A percentile compares a stretch with the other conserved stretches of the same genome.
These are phyloP conservation scores for Colletotrichum sp. DNA, from an alignment of 2,329 filamentous ascomycete genomes.

Conservation along the genomic window DNA sequence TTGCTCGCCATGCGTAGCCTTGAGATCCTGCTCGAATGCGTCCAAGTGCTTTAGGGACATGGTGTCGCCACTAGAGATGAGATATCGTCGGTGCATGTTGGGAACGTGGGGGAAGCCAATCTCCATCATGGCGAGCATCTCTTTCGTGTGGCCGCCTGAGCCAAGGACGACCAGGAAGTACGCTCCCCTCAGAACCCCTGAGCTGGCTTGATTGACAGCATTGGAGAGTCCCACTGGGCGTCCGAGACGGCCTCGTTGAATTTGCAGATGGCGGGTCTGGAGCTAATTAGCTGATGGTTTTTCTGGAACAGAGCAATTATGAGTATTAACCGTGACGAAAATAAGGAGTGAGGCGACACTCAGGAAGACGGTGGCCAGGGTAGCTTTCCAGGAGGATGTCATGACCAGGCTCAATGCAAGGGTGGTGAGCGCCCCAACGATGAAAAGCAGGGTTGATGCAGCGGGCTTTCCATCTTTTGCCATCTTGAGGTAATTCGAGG, in stretches of 20 bases:
- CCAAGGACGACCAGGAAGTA: conserved; percentile 85
- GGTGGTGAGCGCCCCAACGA: neutral
- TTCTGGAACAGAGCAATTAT: neutral
- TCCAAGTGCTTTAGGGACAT: conserved; percentile 73
- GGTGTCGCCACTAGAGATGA: conserved; percentile 81
- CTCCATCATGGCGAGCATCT: conserved; percentile 87
- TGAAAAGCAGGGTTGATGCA: conserved; percentile 5
- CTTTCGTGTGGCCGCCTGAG: conserved; percentile 91
- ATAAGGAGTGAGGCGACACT: conserved; percentile 21
- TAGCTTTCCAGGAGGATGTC: conserved; percentile 8
- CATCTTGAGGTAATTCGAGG: neutral
- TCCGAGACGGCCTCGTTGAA: neutral
- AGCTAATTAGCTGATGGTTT: neutral
- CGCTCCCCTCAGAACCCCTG: conserved; percentile 29
- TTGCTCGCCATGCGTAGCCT: conserved; percentile 24
- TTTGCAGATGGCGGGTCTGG: conserved; percentile 9
- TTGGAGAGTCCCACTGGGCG: conserved; percentile 8
- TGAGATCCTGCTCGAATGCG: conserved; percentile 43
- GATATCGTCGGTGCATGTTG: conserved; percentile 76
- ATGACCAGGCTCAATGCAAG: conserved; percentile 4
- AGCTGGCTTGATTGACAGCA: neutral
- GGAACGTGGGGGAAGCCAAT: conserved; percentile 56
- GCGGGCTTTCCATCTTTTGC: neutral
- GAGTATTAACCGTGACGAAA: conserved; percentile 32
- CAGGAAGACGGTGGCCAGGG: neutral